Base-by-base conservation (phyloP, 2,329 filamentous ascomycete genomes). In the Torrubiella hemipterigena region DNA sequence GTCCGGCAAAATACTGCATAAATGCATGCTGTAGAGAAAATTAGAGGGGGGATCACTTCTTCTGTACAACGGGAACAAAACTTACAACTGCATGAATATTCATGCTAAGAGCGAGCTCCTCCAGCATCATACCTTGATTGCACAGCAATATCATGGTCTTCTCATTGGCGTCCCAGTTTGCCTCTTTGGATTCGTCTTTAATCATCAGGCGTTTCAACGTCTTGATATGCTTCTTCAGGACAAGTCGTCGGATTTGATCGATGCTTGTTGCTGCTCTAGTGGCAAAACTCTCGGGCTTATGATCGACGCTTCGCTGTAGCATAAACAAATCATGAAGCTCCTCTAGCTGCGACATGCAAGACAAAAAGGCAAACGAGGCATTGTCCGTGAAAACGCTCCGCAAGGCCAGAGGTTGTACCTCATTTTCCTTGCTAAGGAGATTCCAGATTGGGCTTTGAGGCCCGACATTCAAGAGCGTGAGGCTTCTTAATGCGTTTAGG, bases 391-490 rank as follows among this genome's bases (percentile, higher is more conserved):
- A 72, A 33, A 81, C 68, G 38, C 65, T 70, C 29, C 62, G 58
- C 25, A 81, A 49, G 0, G 65, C 58, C 24, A 79, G 52, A 0
- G 67, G 63, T 7, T 56, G 50, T 1, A 55, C 42, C 30, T 59
- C 60, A 45, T 77, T 73, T 41, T 74, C 61, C 40, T 65, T 69
- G 13, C 60, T 52, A 25, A 80, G 50, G 33, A 69, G 50, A 2
- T 58, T 55, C 76, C 76, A 81, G 38, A 80, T 67, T 0, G 65
- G 55, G 17, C 59, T 59, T 46, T 81, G 76, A 5, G 66, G 58
- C 2, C 76, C 76, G 13, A 79, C 73, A 38, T 75, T 77, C 27
- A 81, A 61, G 16, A 81, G 55, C 2, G 72, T 74, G 13, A 81
- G 55, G 28, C 60, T 62, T 39, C 55, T 65, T n/a, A 81, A 55